Percentiles rank a stretch among this genome's conserved stretches.
phyloP scores from a whole-genome alignment of 805 yeast species.

The Kregervanrija pseudodelftensis region DNA sequence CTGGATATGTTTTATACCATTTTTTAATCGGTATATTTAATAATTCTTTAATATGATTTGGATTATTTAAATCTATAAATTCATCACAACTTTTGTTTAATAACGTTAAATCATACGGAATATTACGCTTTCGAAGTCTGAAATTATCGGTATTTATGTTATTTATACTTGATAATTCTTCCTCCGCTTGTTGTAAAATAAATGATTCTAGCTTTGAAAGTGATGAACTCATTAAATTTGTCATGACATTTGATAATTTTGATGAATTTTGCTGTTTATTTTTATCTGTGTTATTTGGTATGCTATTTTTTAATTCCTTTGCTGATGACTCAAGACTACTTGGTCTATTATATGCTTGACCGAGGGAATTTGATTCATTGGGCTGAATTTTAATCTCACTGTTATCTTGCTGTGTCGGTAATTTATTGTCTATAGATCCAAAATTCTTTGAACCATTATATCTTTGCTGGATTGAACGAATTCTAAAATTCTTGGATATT shows the following conservation, averaged over 20 bases:
- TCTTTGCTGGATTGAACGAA: too few relatives aligned
- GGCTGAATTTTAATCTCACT: too few relatives aligned
- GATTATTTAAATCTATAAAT: slow-evolving; percentile 3
- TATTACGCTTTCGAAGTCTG: neutral
- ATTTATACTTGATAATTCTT: neutral
- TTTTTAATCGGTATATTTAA: neutral
- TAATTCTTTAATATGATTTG: slow-evolving; percentile 1
- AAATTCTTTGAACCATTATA: too few relatives aligned
- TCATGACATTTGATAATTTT: neutral
- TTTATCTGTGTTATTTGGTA: too few relatives aligned
- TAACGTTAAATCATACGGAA: neutral
- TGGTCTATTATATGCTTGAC: too few relatives aligned
- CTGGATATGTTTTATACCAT: neutral
- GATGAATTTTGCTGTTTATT: neutral
- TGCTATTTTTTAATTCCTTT: too few relatives aligned
- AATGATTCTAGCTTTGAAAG: slow-evolving; percentile 3
- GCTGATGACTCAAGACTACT: too few relatives aligned
- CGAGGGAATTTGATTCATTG: too few relatives aligned
- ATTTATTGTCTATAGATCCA: too few relatives aligned
- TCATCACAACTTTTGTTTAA: slow-evolving; percentile 4
- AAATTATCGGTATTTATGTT: too few relatives aligned
- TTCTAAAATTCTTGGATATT: too few relatives aligned
- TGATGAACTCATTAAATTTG: slow-evolving; percentile 4
- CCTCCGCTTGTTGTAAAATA: slow-evolving; percentile 2
- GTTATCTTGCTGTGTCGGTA: too few relatives aligned